Conservation (phyloP, 2,329 filamentous ascomycete species). For the Bipolaris bicolor region DNA sequence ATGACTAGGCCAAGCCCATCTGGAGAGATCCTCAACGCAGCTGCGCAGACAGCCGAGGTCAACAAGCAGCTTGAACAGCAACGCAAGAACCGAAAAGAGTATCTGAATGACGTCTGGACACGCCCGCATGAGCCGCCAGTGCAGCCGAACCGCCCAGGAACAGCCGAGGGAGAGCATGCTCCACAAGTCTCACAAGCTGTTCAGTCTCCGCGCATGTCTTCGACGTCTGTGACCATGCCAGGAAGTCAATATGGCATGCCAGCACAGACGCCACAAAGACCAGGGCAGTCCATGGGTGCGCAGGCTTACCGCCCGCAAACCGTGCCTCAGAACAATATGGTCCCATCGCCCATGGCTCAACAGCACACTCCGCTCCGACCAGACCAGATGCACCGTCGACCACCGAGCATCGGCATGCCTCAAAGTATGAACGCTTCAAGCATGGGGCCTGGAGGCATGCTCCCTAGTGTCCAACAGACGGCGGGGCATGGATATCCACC, state of each 20-base stretch:
- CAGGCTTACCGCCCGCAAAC: conserved; percentile 73
- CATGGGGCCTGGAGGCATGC: conserved; percentile 49
- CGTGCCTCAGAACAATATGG: conserved; percentile 73
- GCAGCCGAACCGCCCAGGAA: conserved; percentile 53
- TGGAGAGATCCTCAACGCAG: conserved; percentile 82
- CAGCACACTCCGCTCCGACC: conserved; percentile 66
- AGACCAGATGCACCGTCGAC: conserved; percentile 69
- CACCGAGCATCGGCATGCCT: conserved; percentile 58
- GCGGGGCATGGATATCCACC: conserved; percentile 55
- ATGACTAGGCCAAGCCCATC: conserved; percentile 77
- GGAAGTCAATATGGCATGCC: conserved; percentile 64
- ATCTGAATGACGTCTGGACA: conserved; percentile 81
- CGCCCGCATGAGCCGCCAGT: conserved; percentile 78
- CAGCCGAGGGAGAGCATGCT: conserved; percentile 47
- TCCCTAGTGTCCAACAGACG: conserved; percentile 47
- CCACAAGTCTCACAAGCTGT: conserved; percentile 53
- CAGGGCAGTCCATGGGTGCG: conserved; percentile 66
- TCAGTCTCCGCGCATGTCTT: conserved; percentile 61
- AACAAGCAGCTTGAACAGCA: conserved; percentile 84
- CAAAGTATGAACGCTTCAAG: conserved; percentile 24
- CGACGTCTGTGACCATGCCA: conserved; percentile 62
- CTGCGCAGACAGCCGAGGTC: conserved; percentile 86
- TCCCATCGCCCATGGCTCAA: conserved; percentile 74
- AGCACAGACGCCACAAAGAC: conserved; percentile 64
- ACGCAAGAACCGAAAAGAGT: conserved; percentile 78